Conservation (phyloP, 805 yeast species). For the Blastobotrys muscicola region DNA sequence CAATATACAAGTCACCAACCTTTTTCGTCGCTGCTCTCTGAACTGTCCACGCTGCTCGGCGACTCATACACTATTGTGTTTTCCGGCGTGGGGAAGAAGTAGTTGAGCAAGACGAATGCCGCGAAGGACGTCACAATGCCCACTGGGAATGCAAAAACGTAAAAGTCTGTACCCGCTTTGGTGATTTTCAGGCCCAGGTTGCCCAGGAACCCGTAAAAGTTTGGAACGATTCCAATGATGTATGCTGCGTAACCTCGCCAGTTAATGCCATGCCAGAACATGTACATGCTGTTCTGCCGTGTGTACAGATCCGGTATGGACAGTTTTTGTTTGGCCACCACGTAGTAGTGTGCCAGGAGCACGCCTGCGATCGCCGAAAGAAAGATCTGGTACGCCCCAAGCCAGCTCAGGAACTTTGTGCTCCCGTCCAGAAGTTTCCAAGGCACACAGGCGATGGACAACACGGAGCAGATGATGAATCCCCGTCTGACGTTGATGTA, state of each 20-base stretch:
- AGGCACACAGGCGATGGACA: conserved; percentile 15
- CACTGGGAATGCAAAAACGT: conserved; percentile 9
- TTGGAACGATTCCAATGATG: conserved; percentile 6
- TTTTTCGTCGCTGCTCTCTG: neutral
- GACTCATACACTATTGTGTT: neutral
- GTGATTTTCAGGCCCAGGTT: conserved; percentile 6
- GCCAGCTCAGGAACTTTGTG: conserved; percentile 8
- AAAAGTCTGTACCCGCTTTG: conserved; percentile 4
- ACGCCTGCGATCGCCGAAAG: conserved; percentile 11
- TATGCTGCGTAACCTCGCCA: conserved; percentile 10
- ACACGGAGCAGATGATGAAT: conserved; percentile 28
- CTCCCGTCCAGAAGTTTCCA: conserved; percentile 13
- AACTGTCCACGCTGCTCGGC: neutral
- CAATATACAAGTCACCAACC: neutral
- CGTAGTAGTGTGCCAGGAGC: conserved; percentile 11
- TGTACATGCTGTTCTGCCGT: conserved; percentile 4
- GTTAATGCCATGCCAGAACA: conserved; percentile 9
- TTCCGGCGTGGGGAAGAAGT: conserved; percentile 1
- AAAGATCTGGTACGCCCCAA: conserved; percentile 13
- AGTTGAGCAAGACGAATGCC: conserved; percentile 2
- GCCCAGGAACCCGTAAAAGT: conserved; percentile 13
- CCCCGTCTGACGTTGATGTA: conserved; percentile 36
- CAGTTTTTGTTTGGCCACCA: conserved; percentile 8
- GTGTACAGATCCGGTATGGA: conserved; percentile 6
- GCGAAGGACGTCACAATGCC: conserved; percentile 6